Evolutionary conservation across 2,329 filamentous ascomycete species (phyloP).

Genomic region (Ilyonectria sp.): DNA sequence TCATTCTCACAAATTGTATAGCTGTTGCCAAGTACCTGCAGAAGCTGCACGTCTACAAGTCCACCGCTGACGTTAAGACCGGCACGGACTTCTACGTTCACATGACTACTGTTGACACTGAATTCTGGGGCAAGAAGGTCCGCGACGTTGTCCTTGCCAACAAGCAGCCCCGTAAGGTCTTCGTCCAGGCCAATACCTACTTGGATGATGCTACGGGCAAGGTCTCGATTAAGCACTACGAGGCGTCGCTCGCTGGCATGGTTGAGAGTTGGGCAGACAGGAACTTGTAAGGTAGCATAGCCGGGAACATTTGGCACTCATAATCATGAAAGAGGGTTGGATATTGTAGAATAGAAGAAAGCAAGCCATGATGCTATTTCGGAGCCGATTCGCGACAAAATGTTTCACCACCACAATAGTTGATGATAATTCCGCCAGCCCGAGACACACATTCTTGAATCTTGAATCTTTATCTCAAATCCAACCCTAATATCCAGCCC

Average conservation of each 20-base stretch:
- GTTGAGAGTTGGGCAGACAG: constrained; percentile 85
- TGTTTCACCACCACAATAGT: constrained; percentile 1
- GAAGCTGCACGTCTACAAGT: constrained; percentile 93
- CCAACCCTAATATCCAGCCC: constrained; percentile 37
- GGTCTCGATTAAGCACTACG: constrained; percentile 88
- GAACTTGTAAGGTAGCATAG: constrained; percentile 55
- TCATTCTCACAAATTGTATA: constrained; percentile 48
- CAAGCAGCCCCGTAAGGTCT: constrained; percentile 90
- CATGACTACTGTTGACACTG: constrained; percentile 85
- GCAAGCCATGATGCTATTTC: constrained; percentile 23
- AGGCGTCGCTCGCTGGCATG: constrained; percentile 84
- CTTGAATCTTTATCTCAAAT: constrained; percentile 31
- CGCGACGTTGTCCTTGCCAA: constrained; percentile 82
- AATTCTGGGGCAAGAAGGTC: constrained; percentile 88
- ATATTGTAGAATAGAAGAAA: constrained; percentile 39
- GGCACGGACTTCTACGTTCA: constrained; percentile 86
- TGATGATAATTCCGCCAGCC: constrained; percentile 19
- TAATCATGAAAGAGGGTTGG: constrained; percentile 25
- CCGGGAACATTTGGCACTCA: constrained; percentile 14
- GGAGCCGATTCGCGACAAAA: constrained; percentile 5
- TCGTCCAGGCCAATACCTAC: constrained; percentile 93
- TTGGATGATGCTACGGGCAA: constrained; percentile 77
- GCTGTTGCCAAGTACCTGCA: constrained; percentile 90
- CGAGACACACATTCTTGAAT: constrained; percentile 29
- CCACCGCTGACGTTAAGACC: constrained; percentile 84